phyloP scores from a whole-genome alignment of 108 stramenopile genomes.

The Skeletonema menzelii region DNA sequence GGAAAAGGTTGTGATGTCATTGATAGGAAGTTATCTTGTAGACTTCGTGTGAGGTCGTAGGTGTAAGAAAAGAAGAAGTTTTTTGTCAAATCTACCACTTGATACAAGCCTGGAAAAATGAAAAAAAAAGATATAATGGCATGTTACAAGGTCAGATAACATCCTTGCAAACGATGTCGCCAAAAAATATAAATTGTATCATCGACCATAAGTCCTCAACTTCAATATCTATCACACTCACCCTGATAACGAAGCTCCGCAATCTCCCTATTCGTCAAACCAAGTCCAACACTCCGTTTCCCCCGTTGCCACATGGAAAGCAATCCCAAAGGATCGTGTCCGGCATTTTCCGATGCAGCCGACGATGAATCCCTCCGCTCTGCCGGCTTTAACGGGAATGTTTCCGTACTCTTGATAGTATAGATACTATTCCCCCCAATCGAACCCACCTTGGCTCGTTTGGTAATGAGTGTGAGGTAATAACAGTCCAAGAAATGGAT shows the following conservation, averaged over 20 bases:
- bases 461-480: conserved; percentile 96
- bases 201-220: too few species aligned
- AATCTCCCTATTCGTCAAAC: conserved; percentile 82
- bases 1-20: conserved; percentile 79
- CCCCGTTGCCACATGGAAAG: conserved; percentile 92
- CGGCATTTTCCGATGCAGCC: conserved; percentile 19
- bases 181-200: too few species aligned
- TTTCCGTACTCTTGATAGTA: conserved; percentile 91
- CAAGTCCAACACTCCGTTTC: conserved; percentile 81
- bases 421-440: conserved; percentile 96
- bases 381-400: conserved; percentile 86
- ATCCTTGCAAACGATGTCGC: too few species aligned
- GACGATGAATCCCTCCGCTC: conserved; percentile 42
- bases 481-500: conserved; percentile 96
- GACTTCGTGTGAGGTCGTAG: conserved; percentile 88
- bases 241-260: conserved; percentile 90
- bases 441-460: conserved; percentile 92
- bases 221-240: background rate
- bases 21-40: conserved; percentile 94
- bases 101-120: conserved; percentile 69
- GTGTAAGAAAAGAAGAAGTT: conserved; percentile 98
- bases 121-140: too few species aligned
- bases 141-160: too few species aligned
- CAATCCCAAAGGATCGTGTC: conserved; percentile 77
- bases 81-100: conserved; percentile 95